phyloP scores from a whole-genome alignment of 75 land plant species.

The Larix kaempferi region DNA sequence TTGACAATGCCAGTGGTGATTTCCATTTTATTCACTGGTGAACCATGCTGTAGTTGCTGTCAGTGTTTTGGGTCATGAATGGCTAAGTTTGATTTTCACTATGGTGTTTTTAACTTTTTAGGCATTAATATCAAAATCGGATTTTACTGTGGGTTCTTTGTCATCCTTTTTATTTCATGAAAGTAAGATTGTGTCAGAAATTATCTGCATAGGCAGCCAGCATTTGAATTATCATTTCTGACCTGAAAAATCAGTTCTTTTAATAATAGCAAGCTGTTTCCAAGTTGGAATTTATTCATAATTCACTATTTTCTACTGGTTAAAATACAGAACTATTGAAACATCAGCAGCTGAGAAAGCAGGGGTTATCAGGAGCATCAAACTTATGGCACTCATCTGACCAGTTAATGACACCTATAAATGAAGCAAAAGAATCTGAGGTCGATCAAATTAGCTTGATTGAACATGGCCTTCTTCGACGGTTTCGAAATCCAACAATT shows the following conservation, averaged over 20 bases:
- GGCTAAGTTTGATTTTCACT: background rate
- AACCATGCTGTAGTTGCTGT: background rate
- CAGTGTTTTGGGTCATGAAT: background rate
- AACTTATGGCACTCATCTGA: constrained; percentile 10
- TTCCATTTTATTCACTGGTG: background rate
- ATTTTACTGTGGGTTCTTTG: background rate
- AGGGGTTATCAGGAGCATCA: constrained; percentile 21
- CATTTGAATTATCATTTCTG: background rate
- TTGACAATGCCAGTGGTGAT: background rate
- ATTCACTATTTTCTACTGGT: background rate
- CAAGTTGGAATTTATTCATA: background rate
- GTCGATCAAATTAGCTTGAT: constrained; percentile 16
- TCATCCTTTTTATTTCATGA: background rate
- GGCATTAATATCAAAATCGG: background rate
- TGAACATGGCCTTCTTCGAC: constrained; percentile 40
- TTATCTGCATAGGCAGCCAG: background rate
- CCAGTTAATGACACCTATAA: constrained; percentile 9
- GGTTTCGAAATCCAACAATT: constrained; percentile 60
- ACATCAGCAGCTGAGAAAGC: constrained; percentile 27
- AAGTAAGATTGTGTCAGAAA: background rate
- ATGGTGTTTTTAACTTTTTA: background rate
- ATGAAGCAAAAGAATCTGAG: constrained; percentile 10
- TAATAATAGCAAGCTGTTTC: background rate
- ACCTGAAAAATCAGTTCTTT: background rate
- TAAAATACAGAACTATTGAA: constrained; percentile 19